These are phyloP conservation scores for Endotrypanum monterogeii DNA, from an alignment of 208 protist species.

Conservation along the genomic window DNA sequence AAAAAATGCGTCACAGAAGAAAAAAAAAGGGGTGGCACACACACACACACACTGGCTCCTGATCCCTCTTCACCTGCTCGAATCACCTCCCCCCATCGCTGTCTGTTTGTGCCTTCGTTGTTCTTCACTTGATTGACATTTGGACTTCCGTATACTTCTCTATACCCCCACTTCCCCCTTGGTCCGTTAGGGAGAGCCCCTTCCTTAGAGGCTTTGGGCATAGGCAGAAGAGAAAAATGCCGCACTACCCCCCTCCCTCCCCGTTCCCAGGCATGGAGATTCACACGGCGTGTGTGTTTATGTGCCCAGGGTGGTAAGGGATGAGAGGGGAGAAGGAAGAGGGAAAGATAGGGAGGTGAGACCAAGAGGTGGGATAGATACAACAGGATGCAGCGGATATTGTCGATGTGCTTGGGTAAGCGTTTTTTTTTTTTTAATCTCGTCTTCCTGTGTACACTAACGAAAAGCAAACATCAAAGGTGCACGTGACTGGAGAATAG, in stretches of 20 bases:
- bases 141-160: too few relatives aligned
- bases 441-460: background rate
- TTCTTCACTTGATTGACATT: too few relatives aligned
- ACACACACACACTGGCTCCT: slow-evolving; percentile 3
- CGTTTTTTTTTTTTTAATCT: background rate
- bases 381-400: too few relatives aligned
- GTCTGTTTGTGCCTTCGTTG: too few relatives aligned
- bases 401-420: background rate
- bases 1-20: background rate
- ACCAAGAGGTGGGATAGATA: too few relatives aligned
- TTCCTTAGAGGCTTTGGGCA: background rate
- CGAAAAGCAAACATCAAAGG: too few relatives aligned
- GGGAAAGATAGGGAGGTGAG: background rate
- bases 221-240: background rate
- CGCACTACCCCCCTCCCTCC: background rate
- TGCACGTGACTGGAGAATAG: too few relatives aligned
- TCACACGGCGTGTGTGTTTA: background rate
- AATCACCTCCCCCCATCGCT: too few relatives aligned
- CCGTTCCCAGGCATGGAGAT: background rate
- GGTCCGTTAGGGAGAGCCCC: background rate
- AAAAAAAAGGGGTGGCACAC: background rate
- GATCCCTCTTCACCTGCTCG: background rate
- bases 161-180: too few relatives aligned
- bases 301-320: background rate
- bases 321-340: background rate